Percentiles rank a stretch among this genome's conserved stretches.
Evolutionary conservation across 768 basidiomycete species (phyloP).

Genomic region (Suillus clintonianus): DNA sequence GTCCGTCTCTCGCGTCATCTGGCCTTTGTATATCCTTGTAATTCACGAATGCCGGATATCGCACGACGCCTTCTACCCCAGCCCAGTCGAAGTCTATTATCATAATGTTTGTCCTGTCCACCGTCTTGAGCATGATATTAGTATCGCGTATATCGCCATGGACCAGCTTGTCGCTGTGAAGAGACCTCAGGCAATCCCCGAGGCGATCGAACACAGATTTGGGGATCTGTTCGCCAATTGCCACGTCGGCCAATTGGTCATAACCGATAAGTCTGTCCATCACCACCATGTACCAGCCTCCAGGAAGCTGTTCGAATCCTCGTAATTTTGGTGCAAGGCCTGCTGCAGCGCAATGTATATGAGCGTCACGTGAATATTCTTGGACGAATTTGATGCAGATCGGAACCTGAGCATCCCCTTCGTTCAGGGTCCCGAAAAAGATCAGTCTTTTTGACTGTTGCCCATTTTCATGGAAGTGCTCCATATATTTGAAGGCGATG

Average conservation of each 20-base stretch:
- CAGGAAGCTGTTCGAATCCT: conserved; percentile 26
- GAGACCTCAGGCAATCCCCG: not conserved
- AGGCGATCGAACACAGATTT: conserved; percentile 1
- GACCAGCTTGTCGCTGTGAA: conserved; percentile 19
- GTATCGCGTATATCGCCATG: conserved; percentile 25
- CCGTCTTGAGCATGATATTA: conserved; percentile 21
- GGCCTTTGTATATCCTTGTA: not conserved
- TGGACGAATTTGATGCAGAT: conserved; percentile 33
- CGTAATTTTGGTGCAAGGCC: conserved; percentile 28
- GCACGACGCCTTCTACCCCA: conserved; percentile 16
- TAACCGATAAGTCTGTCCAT: conserved; percentile 32
- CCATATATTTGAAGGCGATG: conserved; percentile 19
- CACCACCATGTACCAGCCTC: conserved; percentile 34
- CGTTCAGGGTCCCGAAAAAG: conserved; percentile 13
- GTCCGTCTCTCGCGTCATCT: not conserved
- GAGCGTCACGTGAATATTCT: conserved; percentile 27
- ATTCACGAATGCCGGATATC: conserved; percentile 22
- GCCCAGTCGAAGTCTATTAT: conserved; percentile 35
- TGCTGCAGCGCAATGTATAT: conserved; percentile 17
- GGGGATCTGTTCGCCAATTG: not conserved
- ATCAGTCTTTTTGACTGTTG: conserved; percentile 1
- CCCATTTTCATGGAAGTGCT: not conserved
- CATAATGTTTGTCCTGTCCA: conserved; percentile 5
- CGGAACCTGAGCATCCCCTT: not conserved
- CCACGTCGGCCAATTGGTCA: not conserved